Percentiles rank a stretch among this genome's conserved stretches.
These are phyloP conservation scores for Metarhizium album DNA, from an alignment of 2,329 filamentous ascomycete genomes.

Conservation along the genomic window DNA sequence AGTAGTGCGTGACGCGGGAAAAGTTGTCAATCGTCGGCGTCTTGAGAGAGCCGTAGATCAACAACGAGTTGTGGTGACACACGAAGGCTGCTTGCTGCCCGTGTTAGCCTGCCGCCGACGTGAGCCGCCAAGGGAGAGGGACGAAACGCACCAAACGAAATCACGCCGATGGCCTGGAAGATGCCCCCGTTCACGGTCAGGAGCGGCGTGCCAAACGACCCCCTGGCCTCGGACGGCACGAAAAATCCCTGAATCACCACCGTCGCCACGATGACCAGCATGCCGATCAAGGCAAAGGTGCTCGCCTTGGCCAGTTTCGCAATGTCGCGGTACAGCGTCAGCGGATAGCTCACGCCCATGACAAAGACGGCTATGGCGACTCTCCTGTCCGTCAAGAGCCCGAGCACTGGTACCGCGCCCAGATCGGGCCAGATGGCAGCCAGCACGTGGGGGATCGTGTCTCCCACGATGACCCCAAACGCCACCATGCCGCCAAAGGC, in stretches of 20 bases:
- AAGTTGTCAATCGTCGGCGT: constrained; percentile 96
- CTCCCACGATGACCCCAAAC: constrained; percentile 94
- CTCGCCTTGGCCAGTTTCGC: constrained; percentile 97
- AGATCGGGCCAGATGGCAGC: constrained; percentile 71
- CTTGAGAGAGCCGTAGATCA: constrained; percentile 92
- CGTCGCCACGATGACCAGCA: constrained; percentile 80
- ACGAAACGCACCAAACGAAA: constrained; percentile 69
- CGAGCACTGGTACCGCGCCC: constrained; percentile 61
- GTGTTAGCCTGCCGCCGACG: not conserved
- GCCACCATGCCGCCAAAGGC: constrained; percentile 98
- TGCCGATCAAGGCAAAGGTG: constrained; percentile 83
- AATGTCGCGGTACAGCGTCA: constrained; percentile 93
- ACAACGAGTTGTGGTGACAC: constrained; percentile 85
- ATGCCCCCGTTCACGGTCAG: constrained; percentile 78
- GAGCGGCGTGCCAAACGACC: constrained; percentile 57
- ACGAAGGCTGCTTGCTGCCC: constrained; percentile 47
- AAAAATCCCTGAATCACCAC: constrained; percentile 75
- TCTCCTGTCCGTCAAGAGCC: constrained; percentile 69
- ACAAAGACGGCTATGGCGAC: constrained; percentile 84
- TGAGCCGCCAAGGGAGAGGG: not conserved
- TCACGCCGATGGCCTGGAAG: constrained; percentile 93
- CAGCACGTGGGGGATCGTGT: constrained; percentile 88
- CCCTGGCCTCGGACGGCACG: constrained; percentile 60
- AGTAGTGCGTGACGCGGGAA: constrained; percentile 84
- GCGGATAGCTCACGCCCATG: constrained; percentile 74